Percentiles rank a stretch among this genome's conserved stretches.
These are phyloP conservation scores for Suhomyces bokatorum DNA, from an alignment of 1,139 yeast genomes.

Conservation along the genomic window DNA sequence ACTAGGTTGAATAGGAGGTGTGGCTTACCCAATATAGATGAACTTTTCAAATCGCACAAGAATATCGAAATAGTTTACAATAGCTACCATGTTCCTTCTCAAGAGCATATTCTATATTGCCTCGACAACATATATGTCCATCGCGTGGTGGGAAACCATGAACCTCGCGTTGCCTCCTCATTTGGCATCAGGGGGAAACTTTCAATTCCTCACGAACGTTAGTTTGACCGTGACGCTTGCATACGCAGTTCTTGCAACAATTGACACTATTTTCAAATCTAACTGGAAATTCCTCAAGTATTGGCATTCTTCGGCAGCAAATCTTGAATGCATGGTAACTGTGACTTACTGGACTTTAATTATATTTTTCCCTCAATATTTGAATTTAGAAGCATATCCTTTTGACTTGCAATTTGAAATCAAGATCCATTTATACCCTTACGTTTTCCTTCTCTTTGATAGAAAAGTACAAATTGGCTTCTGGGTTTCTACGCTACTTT, in stretches of 20 bases:
- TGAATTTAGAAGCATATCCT: slow-evolving; percentile 23
- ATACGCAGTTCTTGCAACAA: slow-evolving; percentile 12
- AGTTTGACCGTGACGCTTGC: slow-evolving; percentile 17
- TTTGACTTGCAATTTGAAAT: slow-evolving; percentile 22
- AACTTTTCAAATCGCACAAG: neutral
- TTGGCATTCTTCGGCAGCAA: slow-evolving; percentile 17
- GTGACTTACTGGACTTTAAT: slow-evolving; percentile 25
- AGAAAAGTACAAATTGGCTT: slow-evolving; percentile 7
- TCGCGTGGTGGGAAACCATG: slow-evolving; percentile 18
- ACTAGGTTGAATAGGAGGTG: neutral
- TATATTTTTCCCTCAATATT: slow-evolving; percentile 19
- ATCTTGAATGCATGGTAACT: slow-evolving; percentile 26
- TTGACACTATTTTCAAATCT: slow-evolving; percentile 1
- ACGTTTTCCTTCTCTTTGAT: slow-evolving; percentile 14
- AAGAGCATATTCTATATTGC: neutral
- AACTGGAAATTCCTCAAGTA: slow-evolving; percentile 2
- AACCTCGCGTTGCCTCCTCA: slow-evolving; percentile 21
- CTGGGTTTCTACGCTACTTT: slow-evolving; percentile 1
- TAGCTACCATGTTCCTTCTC: neutral
- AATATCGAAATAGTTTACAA: no score
- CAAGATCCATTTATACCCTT: slow-evolving; percentile 28
- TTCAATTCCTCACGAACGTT: slow-evolving; percentile 26
- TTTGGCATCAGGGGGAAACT: slow-evolving; percentile 22
- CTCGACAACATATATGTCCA: neutral
- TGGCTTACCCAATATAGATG: neutral